Evolutionary conservation across 192 early-diverging fungal species (phyloP).

Genomic region (Chytriomyces sp.): DNA sequence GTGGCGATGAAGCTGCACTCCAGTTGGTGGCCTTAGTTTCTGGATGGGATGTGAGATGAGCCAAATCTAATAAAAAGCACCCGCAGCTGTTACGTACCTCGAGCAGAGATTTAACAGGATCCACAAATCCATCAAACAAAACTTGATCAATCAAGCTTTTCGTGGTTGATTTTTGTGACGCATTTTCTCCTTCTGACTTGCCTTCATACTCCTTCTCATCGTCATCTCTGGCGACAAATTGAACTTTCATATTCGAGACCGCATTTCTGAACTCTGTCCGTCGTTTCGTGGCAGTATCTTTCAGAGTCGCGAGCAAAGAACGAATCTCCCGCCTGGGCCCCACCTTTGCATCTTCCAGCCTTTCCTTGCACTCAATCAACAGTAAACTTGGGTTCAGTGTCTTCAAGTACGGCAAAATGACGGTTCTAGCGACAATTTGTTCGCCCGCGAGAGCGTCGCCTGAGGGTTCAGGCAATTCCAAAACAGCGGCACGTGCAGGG

Average conservation of each 20-base stretch:
- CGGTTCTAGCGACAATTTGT: neutral
- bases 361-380: neutral
- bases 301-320: neutral
- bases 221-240: neutral
- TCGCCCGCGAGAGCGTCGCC: too few relatives aligned
- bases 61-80: neutral
- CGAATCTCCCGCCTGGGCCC: neutral
- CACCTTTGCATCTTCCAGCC: neutral
- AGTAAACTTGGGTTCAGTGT: neutral
- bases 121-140: slow-evolving; percentile 10
- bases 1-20: slow-evolving; percentile 16
- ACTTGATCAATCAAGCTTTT: neutral
- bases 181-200: neutral
- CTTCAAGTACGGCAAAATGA: neutral
- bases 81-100: neutral
- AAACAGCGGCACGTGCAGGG: too few relatives aligned
- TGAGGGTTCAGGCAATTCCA: too few relatives aligned
- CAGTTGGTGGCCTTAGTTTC: slow-evolving; percentile 23
- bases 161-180: neutral
- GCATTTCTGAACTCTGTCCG: neutral
- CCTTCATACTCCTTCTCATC: neutral
- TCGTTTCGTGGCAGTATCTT: neutral
- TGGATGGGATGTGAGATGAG: neutral
- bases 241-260: neutral
- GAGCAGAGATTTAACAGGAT: neutral